These are phyloP conservation scores for Plasmodium gaboni DNA, from an alignment of 169 alveolate species.

Conservation along the genomic window DNA sequence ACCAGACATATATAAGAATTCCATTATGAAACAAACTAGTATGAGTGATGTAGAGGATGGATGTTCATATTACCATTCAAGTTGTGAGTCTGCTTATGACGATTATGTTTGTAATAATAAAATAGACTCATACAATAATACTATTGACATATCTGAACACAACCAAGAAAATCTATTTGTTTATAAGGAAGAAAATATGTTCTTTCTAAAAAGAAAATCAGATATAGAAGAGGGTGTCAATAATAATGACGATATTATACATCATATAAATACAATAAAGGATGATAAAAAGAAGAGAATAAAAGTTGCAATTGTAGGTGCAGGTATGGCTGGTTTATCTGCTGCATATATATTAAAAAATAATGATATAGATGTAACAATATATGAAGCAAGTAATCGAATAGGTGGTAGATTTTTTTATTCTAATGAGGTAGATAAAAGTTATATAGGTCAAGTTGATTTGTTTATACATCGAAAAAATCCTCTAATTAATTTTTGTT, in stretches of 20 bases:
- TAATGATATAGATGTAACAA: slow-evolving; percentile 46
- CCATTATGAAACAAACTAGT: neutral
- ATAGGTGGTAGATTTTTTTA: slow-evolving; percentile 58
- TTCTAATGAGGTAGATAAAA: slow-evolving; percentile 13
- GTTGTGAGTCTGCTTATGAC: neutral
- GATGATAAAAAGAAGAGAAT: slow-evolving; percentile 18
- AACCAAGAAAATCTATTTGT: slow-evolving; percentile 21
- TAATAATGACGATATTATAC: slow-evolving; percentile 44
- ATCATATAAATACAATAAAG: slow-evolving; percentile 47
- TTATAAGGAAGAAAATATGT: slow-evolving; percentile 35
- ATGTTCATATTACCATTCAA: neutral
- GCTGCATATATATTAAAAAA: slow-evolving; percentile 66
- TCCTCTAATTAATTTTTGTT: slow-evolving; percentile 56
- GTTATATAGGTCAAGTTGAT: slow-evolving; percentile 43
- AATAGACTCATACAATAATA: neutral
- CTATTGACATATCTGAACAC: slow-evolving; percentile 29
- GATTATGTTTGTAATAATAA: neutral
- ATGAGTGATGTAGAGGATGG: neutral
- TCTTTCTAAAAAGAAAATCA: slow-evolving; percentile 7
- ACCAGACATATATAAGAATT: no score
- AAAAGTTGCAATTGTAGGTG: slow-evolving; percentile 62
- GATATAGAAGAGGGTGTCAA: neutral
- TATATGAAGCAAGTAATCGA: slow-evolving; percentile 69
- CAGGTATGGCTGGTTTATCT: slow-evolving; percentile 56
- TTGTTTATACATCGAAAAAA: slow-evolving; percentile 21